Evolutionary conservation across 2,329 filamentous ascomycete genomes (phyloP), one percentile per base, ranked within the genome.

Genomic region (Cladophialophora yegresii): DNA sequence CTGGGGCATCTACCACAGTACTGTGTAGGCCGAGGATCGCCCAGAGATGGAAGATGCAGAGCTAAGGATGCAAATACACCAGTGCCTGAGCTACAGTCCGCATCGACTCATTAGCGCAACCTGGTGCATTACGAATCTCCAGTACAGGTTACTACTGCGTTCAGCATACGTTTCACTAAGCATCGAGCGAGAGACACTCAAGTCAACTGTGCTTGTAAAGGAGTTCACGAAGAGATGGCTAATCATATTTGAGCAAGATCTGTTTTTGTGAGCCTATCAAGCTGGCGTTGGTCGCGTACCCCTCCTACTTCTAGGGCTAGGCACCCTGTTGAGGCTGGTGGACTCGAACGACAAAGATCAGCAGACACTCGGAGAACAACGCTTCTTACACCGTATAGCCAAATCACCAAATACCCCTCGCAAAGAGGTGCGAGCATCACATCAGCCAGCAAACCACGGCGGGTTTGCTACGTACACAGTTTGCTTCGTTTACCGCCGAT

Each of bases 11-110:
- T 36, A n/a, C n/a, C n/a, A n/a, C n/a, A n/a, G n/a, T n/a, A n/a
- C n/a, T n/a, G n/a, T n/a, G n/a, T n/a, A 43, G 57, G 32, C 57
- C 57, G 57, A 50, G 47, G 45, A 59, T 59, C 57, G 57, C 45
- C 47, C 30, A 56, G 32, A 33, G 28, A 22, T 26, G 47, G 22
- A 12, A 2, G 26, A n/a, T n/a, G 20, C 47, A 50, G 9, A 23
- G 23, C 47, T 26, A 50, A 43, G 22, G 45, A 9, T 2, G 23
- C 45, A 12, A 28, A 28, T 23, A 40, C 22, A 23, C 53, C 22
- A 22, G 7, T 30, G 10, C n/a, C 12, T 30, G n/a, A n/a, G n/a
- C n/a, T n/a, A n/a, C 5, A 45, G 36, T 9, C 13, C 8, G 45
- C 10, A 6, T 10, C 22, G 10, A 22, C 8, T 26, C 47, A 2